Conservation (phyloP, 179 eudicot species). For the Gypsophila paniculata region DNA sequence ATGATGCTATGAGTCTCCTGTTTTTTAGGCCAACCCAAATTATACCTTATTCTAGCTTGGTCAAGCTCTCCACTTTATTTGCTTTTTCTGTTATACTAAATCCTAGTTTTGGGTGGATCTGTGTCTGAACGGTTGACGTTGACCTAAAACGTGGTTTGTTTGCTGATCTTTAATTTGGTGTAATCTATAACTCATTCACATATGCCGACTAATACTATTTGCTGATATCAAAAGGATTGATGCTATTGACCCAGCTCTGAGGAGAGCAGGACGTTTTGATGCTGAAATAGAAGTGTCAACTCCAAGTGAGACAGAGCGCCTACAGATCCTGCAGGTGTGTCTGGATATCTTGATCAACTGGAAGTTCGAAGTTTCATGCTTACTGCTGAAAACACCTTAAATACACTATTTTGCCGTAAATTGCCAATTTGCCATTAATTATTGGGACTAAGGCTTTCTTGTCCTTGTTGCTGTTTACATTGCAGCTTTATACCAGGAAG, state of each 20-base stretch:
- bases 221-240: constrained; percentile 54
- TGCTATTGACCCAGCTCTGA: constrained; percentile 88
- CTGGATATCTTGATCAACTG: neutral
- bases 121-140: constrained; percentile 7
- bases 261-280: constrained; percentile 96
- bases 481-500: constrained; percentile 70
- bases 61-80: neutral
- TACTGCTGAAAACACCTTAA: neutral
- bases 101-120: neutral
- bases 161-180: neutral
- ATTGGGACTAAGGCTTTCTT: constrained; percentile 5
- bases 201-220: constrained; percentile 24
- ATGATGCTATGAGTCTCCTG: too few species aligned
- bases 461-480: constrained; percentile 13
- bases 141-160: neutral
- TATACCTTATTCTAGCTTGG: constrained; percentile 1
- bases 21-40: neutral
- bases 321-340: constrained; percentile 65
- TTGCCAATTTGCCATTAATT: neutral
- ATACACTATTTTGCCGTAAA: neutral
- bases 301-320: constrained; percentile 74
- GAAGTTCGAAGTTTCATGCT: neutral
- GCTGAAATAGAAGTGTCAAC: constrained; percentile 86
- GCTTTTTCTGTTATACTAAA: neutral
- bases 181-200: constrained; percentile 3